A percentile compares a stretch with the other conserved stretches of the same genome.
phyloP scores from a whole-genome alignment of 805 yeast genomes.

The Tetrapisispora phaffii region DNA sequence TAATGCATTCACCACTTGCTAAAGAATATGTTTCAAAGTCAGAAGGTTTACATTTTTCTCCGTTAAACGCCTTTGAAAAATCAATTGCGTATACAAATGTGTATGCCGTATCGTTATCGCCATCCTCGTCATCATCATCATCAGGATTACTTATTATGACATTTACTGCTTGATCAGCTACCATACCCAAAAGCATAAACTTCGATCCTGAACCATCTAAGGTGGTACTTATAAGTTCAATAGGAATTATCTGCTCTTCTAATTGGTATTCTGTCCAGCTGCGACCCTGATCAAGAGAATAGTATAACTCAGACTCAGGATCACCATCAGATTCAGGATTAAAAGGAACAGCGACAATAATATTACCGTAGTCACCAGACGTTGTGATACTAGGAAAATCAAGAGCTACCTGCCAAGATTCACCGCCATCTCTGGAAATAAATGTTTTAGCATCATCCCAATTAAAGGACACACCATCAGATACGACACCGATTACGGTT shows the following conservation, averaged over 20 bases:
- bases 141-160: no score
- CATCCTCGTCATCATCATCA: slow-evolving; percentile 6
- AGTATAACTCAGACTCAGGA: slow-evolving; percentile 33
- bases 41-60: slow-evolving; percentile 32
- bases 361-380: slow-evolving; percentile 72
- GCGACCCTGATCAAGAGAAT: slow-evolving; percentile 64
- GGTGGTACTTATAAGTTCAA: slow-evolving; percentile 39
- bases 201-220: slow-evolving; percentile 61
- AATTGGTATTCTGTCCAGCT: slow-evolving; percentile 49
- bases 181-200: slow-evolving; percentile 42
- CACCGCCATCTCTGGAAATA: slow-evolving; percentile 68
- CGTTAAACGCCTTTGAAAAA: slow-evolving; percentile 45
- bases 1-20: slow-evolving; percentile 40
- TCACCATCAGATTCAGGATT: slow-evolving; percentile 29
- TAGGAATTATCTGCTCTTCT: slow-evolving; percentile 35
- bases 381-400: slow-evolving; percentile 45
- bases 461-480: slow-evolving; percentile 7
- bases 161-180: neutral
- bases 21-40: slow-evolving; percentile 58
- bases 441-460: slow-evolving; percentile 35
- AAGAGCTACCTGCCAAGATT: slow-evolving; percentile 52
- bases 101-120: neutral
- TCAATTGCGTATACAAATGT: slow-evolving; percentile 34
- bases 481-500: slow-evolving; percentile 13
- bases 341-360: slow-evolving; percentile 51